Conservation (phyloP, 768 basidiomycete genomes). For the Tulasnella sp. region DNA sequence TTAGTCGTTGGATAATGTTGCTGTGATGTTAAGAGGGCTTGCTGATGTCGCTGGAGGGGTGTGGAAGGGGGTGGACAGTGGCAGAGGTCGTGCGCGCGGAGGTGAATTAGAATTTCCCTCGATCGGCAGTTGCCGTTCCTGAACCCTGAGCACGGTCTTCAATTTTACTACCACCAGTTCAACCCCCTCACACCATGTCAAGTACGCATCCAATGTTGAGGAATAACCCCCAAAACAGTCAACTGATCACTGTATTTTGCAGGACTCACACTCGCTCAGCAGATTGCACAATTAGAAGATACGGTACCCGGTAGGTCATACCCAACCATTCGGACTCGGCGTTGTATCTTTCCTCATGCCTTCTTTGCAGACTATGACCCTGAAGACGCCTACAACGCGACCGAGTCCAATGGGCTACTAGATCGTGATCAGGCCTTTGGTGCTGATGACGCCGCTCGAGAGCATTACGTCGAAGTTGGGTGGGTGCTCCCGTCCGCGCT, state of each 20-base stretch:
- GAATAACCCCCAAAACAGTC: background rate
- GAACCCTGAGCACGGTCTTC: background rate
- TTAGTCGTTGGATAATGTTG: background rate
- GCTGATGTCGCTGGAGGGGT: background rate
- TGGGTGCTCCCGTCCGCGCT: slow-evolving; percentile 34
- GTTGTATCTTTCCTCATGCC: background rate
- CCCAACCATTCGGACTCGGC: background rate
- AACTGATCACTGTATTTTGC: background rate
- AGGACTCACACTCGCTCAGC: slow-evolving; percentile 38
- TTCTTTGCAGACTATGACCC: slow-evolving; percentile 53
- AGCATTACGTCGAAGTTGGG: slow-evolving; percentile 84
- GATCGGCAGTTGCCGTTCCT: background rate
- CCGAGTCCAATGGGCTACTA: slow-evolving; percentile 24
- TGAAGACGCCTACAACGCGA: slow-evolving; percentile 48
- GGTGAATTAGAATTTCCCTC: background rate
- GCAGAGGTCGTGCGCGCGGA: background rate
- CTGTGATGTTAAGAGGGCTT: background rate
- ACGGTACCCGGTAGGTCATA: slow-evolving; percentile 50
- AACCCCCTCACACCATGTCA: background rate
- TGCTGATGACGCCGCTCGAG: slow-evolving; percentile 34
- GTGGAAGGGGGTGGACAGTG: background rate
- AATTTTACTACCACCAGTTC: background rate
- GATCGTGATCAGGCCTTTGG: slow-evolving; percentile 27
- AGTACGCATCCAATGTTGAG: background rate
- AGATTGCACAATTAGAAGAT: slow-evolving; percentile 70